Evolutionary conservation across 2,329 filamentous ascomycete species (phyloP), one percentile per base, ranked within the genome.

Genomic region (Fusarium temperatum): DNA sequence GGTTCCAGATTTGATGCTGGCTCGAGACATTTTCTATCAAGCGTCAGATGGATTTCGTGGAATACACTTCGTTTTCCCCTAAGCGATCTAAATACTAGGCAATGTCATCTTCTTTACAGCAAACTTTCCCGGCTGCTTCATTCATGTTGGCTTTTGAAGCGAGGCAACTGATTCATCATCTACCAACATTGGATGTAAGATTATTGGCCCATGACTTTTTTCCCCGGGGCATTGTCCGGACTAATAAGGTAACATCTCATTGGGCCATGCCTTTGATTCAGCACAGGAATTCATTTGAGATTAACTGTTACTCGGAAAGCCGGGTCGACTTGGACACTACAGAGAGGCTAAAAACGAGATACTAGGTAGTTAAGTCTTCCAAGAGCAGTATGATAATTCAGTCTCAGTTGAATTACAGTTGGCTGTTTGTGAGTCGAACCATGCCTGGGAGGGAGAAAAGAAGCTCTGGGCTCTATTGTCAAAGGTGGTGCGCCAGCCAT

Each of bases 171-270:
- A 30, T 22, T 54, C 45, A 54, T 54, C 35, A 24, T 61, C 36
- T 10, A 59, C 22, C 54, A 73, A 59, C 69, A 68, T 50, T 50
- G 28, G 47, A 50, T 68, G 66, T 72, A 72, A 70, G 64, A 65
- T 71, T 72, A 70, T 58, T 73, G 62, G 56, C 32, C 51, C 55
- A 58, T 62, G 32, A 51, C 48, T 26, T 38, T 70, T 45, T 70
- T 32, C 32, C 42, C 42, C 36, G 26, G 24, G 66, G 61, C 32
- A 17, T 35, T 66, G 56, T 28, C 47, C 26, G 5, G 18, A 36
- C 32, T 54, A 3, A 35, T 54, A 3, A 35, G 32, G 32, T 35
- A 32, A 30, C 44, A 57, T 56, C 18, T 60, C 22, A 68, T 68
- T 68, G 64, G 66, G n/a, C 32, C 36, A 38, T 63, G n/a, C 20